Base-by-base conservation (phyloP, 768 basidiomycete genomes). In the Lactifluus rugatus region DNA sequence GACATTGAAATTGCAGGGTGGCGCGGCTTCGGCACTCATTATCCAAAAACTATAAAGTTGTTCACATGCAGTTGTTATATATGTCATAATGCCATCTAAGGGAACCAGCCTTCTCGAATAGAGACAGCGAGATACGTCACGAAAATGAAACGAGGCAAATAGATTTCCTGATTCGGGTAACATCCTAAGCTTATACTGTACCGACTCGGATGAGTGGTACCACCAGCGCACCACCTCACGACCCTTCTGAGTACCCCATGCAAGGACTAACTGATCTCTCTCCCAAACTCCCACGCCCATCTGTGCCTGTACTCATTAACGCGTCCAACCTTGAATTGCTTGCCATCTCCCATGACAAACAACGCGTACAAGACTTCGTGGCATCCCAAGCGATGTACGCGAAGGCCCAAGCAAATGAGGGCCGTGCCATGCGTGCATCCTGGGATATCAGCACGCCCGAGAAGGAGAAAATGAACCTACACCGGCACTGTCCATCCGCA, bases 11-110 rank as follows among this genome's bases (percentile, higher is more conserved):
- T 54, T 66, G 19, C 67, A 93, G 90, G 92, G 93, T 66, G 93
- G 93, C 67, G 93, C 90, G 56, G 91, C 93, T 49, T 93, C 91
- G 37, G 90, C 94, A 37, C 76, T 97, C 64, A 78, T 96, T 59
- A 81, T 97, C 62, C 91, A 95, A 75, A 89, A 82, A 69, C 68
- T 95, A 69, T 94, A 36, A 52, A 44, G 11, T 13, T n/a, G 8
- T 6, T 10, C 34, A 13, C 1, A 6, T 31, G 28, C 9, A 31
- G 28, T 31, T 31, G 9, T 31, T 9, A 6, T 31, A 31, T 31
- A 31, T 25, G 51, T 2, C 25, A 23, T 34, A 26, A 10, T 32
- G 7, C 39, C 37, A n/a, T n/a, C 16, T n/a, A 39, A 39, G 28
- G 37, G 37, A 39, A 39, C 17, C 13, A 36, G 34, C 34, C 11